Evolutionary conservation across 2,329 filamentous ascomycete species (phyloP).

Genomic region (Chaetomium globosum): DNA sequence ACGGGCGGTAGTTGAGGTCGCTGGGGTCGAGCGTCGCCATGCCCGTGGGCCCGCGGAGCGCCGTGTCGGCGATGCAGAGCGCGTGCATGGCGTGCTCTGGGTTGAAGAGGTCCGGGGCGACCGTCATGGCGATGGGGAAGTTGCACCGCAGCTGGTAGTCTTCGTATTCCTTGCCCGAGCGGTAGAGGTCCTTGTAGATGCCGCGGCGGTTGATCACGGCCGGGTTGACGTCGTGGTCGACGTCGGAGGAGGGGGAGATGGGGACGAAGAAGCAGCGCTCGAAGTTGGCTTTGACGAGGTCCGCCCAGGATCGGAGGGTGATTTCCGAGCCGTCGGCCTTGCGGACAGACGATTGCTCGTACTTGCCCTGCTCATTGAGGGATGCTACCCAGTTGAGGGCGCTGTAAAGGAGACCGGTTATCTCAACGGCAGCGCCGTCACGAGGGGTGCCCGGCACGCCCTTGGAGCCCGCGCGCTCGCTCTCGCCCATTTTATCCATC

Average conservation of each 20-base stretch:
- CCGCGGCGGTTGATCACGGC: constrained; percentile 83
- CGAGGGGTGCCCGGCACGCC: constrained; percentile 94
- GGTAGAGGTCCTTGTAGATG: constrained; percentile 97
- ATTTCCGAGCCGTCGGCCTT: constrained; percentile 63
- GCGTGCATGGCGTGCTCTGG: constrained; percentile 75
- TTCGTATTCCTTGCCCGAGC: constrained; percentile 91
- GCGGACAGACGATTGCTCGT: constrained; percentile 72
- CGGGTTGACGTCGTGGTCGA: constrained; percentile 77
- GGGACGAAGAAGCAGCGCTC: constrained; percentile 92
- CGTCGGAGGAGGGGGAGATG: constrained; percentile 67
- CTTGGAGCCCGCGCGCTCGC: constrained; percentile 84
- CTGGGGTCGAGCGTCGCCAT: constrained; percentile 94
- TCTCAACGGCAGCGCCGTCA: constrained; percentile 93
- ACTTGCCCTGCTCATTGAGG: constrained; percentile 69
- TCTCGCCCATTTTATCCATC: constrained; percentile 99
- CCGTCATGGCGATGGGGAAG: constrained; percentile 93
- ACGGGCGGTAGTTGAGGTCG: constrained; percentile 90
- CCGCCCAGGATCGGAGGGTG: constrained; percentile 77
- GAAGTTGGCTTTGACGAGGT: constrained; percentile 79
- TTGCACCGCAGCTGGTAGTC: constrained; percentile 96
- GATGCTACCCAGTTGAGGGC: constrained; percentile 76
- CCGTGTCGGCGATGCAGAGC: constrained; percentile 75
- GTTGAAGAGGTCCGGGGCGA: constrained; percentile 85
- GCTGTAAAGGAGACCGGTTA: constrained; percentile 91
- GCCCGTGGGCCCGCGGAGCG: constrained; percentile 81